Evolutionary conservation across 2,329 filamentous ascomycete genomes (phyloP), one percentile per base, ranked within the genome.

Genomic region (Stagonosporopsis rhizophila): DNA sequence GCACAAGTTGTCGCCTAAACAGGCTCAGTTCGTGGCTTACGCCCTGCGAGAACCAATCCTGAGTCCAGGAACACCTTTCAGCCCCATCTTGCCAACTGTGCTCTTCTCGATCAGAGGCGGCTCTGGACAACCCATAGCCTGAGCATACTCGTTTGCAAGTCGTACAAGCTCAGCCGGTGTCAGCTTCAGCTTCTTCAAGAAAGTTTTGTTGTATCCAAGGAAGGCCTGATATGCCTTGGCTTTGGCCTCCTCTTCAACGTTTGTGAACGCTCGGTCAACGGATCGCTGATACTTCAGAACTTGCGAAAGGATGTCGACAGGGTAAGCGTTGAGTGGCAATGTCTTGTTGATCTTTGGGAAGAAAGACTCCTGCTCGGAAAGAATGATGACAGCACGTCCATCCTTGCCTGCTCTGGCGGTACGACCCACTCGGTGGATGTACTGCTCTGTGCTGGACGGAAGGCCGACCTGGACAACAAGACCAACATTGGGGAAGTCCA

Each of bases 301-400:
- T 9, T 69, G 65, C 12, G 71, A 66, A 7, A 72, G 68, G 53
- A 84, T 73, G 20, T 77, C 72, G 14, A 74, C 70, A 1, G 81
- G 78, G 59, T 84, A 81, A 2, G 81, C 76, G 27, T 81, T 70
- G 65, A 84, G 83, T 17, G 81, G 81, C 17, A 85, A 69, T 28
- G 78, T 75, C 57, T 71, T 80, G 67, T 84, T 83, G 52, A 72
- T 71, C 32, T 72, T 74, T 22, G 81, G 68, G 69, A 84, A 85
- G 73, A 82, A 85, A 6, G 77, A 76, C 61, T 85, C 83, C 48
- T 76, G 75, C 58, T 82, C 65, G 9, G 81, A 83, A 39, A 86
- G 76, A 15, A 85, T 63, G 48, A 85, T 81, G 52, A 85, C 76
- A 12, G 83, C 83, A 35, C 82, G 80, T 11, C 83, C 83, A 44